Conservation (phyloP, 106 monocot genomes). For the Hemerocallis citrina region DNA sequence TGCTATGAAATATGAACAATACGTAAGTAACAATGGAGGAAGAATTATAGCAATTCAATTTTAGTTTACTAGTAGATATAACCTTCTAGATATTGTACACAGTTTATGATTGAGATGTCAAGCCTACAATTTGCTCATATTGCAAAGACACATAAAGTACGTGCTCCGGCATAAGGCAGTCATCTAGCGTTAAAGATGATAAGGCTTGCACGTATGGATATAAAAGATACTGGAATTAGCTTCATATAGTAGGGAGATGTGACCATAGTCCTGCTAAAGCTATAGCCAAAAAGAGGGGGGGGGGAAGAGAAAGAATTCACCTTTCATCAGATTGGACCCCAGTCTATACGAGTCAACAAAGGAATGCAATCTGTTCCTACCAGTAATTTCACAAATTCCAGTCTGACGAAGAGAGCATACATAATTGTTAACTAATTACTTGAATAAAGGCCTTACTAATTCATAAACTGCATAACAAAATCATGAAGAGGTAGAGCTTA, state of each 20-base stretch:
- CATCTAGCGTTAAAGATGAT: conserved; percentile 40
- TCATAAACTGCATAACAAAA: too few relatives aligned
- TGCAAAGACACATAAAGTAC: conserved; percentile 50
- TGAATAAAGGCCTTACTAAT: neutral
- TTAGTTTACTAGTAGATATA: neutral
- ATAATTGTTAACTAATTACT: neutral
- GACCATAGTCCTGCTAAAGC: neutral
- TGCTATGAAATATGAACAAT: conserved; percentile 13
- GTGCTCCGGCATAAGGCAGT: conserved; percentile 67
- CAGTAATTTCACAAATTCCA: conserved; percentile 21
- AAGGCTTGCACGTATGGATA: conserved; percentile 38
- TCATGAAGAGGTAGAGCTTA: conserved; percentile 17
- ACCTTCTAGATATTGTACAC: conserved; percentile 72
- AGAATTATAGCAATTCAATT: neutral
- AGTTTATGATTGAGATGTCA: neutral
- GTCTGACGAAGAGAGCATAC: conserved; percentile 25
- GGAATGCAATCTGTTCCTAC: conserved; percentile 32
- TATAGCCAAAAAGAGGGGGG: neutral
- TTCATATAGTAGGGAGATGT: neutral
- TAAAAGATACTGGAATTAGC: neutral
- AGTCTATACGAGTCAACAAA: conserved; percentile 62
- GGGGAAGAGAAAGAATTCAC: conserved; percentile 27
- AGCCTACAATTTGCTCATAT: conserved; percentile 18
- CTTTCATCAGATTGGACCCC: conserved; percentile 57
- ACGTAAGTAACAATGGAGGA: neutral